These are phyloP conservation scores for Passiflora organensis DNA, from an alignment of 345 rosid species.

Conservation along the genomic window DNA sequence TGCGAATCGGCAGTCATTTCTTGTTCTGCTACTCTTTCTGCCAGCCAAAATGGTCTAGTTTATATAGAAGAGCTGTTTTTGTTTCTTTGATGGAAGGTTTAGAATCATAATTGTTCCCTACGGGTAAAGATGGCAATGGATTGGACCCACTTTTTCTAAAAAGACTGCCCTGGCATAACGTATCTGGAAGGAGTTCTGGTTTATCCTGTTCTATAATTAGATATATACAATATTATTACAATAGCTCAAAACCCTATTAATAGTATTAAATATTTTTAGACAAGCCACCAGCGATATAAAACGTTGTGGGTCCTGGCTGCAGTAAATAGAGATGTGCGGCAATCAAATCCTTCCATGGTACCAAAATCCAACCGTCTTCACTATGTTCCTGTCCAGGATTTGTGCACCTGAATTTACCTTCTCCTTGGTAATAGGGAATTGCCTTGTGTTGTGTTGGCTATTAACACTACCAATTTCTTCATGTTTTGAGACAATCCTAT, in stretches of 20 bases:
- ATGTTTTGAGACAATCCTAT: no score
- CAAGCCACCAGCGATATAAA: no score
- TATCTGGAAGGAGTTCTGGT: background rate
- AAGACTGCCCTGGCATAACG: background rate
- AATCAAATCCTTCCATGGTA: no score
- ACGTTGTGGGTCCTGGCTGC: no score
- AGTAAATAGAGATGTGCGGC: no score
- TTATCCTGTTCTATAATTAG: conserved; percentile 15
- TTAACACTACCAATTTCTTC: no score
- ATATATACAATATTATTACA: no score
- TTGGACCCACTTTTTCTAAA: background rate
- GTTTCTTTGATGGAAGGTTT: background rate
- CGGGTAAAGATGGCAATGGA: background rate
- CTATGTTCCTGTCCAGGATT: no score
- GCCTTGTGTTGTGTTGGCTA: no score
- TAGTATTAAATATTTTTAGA: background rate
- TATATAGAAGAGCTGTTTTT: background rate
- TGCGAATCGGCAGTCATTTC: conserved; percentile 19
- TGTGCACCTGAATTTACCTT: no score
- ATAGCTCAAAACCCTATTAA: background rate
- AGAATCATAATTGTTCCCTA: background rate
- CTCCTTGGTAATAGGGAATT: no score
- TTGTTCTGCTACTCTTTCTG: background rate
- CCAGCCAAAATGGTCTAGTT: background rate
- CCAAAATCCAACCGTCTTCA: no score